Conservation (phyloP, 2,329 filamentous ascomycete species). For the Intubia oerlemansii region DNA sequence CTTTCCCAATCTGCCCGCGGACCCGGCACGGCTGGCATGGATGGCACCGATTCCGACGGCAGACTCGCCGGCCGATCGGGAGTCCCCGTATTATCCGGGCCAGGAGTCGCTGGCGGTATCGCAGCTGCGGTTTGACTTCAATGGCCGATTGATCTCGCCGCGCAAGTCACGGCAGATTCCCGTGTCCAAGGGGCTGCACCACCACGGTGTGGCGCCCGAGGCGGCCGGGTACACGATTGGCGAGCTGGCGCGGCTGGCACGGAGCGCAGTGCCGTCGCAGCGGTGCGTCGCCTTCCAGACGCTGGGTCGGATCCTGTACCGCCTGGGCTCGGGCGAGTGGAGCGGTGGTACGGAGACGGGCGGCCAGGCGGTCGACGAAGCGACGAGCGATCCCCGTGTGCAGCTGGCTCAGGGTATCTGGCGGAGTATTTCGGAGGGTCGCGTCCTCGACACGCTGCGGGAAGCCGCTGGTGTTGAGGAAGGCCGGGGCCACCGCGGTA, state of each 20-base stretch:
- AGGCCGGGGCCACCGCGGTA: constrained; percentile 53
- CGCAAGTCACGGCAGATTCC: constrained; percentile 53
- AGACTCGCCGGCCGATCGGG: constrained; percentile 40
- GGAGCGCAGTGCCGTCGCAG: constrained; percentile 69
- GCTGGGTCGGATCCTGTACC: constrained; percentile 63
- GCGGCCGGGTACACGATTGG: constrained; percentile 85
- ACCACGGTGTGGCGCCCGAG: constrained; percentile 81
- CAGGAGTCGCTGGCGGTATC: constrained; percentile 51
- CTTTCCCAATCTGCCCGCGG: constrained; percentile 70
- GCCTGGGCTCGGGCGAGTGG: constrained; percentile 54
- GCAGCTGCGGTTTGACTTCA: constrained; percentile 75
- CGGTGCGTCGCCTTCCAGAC: constrained; percentile 84
- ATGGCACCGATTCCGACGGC: constrained; percentile 53
- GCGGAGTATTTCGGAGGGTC: constrained; percentile 54
- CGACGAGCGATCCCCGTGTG: constrained; percentile 3
- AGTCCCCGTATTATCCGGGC: constrained; percentile 65
- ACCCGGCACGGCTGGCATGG: constrained; percentile 76
- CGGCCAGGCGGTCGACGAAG: constrained; percentile 12
- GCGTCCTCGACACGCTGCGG: constrained; percentile 54
- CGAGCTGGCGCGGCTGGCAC: constrained; percentile 61
- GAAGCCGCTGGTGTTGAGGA: constrained; percentile 48
- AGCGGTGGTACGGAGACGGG: constrained; percentile 34
- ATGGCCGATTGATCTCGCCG: constrained; percentile 60
- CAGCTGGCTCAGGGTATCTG: constrained; percentile 62
- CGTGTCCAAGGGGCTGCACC: constrained; percentile 62